Evolutionary conservation across 2,329 filamentous ascomycete genomes (phyloP).

Genomic region (Rhynchosporium graminicola): DNA sequence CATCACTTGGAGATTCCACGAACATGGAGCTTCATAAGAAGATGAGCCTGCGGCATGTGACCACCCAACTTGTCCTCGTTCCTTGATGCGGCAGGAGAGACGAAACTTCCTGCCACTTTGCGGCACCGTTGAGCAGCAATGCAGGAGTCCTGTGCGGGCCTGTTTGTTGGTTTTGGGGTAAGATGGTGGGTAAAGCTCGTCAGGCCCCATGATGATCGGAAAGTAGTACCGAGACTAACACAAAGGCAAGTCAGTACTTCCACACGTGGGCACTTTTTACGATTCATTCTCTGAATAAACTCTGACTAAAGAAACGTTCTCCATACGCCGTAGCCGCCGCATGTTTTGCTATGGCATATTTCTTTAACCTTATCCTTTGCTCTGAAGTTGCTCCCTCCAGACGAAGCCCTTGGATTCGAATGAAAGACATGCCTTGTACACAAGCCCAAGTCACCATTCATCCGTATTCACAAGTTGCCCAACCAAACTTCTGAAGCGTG

Average conservation of each 20-base stretch:
- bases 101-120: slow-evolving; percentile 20
- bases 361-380: neutral
- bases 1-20: neutral
- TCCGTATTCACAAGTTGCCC: neutral
- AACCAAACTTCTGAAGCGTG: slow-evolving; percentile 6
- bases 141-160: slow-evolving; percentile 28
- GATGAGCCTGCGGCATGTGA: neutral
- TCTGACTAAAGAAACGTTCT: neutral
- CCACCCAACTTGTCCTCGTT: neutral
- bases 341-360: neutral
- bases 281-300: slow-evolving; percentile 13
- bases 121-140: slow-evolving; percentile 30
- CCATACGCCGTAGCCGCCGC: slow-evolving; percentile 9
- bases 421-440: too few species aligned
- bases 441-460: too few species aligned
- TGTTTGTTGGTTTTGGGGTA: slow-evolving; percentile 24
- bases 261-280: slow-evolving; percentile 5
- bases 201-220: neutral
- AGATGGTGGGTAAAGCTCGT: slow-evolving; percentile 7
- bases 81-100: slow-evolving; percentile 10
- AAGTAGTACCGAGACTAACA: slow-evolving; percentile 7
- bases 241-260: slow-evolving; percentile 12
- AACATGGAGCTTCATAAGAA: neutral
- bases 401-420: too few species aligned
- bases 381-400: too few species aligned